A percentile compares a stretch with the other conserved stretches of the same genome.
Evolutionary conservation across 192 early-diverging fungal species (phyloP).

Genomic region (Funneliformis geosporum): DNA sequence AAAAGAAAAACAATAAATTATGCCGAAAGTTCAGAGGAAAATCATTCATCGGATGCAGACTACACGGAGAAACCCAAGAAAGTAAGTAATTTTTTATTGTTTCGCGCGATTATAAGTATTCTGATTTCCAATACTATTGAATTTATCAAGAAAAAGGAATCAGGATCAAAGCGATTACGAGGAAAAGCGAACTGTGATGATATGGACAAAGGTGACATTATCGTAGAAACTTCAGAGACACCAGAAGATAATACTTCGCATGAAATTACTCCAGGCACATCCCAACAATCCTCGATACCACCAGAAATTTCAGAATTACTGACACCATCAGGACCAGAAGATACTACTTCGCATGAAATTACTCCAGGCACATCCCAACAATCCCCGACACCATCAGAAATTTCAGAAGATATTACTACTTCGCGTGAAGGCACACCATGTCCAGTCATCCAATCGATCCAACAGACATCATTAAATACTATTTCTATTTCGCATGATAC

Average conservation of each 20-base stretch:
- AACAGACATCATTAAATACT: no score
- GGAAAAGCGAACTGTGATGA: no score
- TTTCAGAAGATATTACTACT: background rate
- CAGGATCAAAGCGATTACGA: no score
- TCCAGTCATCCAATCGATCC: no score
- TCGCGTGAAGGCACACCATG: background rate
- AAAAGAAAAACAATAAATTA: background rate
- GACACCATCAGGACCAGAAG: no score
- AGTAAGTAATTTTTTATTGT: constrained; percentile 11
- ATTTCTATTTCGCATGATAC: no score
- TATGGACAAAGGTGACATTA: no score
- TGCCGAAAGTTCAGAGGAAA: constrained; percentile 15
- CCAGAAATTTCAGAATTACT: no score
- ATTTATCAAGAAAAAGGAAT: background rate
- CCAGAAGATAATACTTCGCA: no score
- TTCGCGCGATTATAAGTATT: background rate
- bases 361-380: background rate
- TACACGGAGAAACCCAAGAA: background rate
- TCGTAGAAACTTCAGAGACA: no score
- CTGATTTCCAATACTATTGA: background rate
- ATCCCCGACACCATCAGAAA: background rate
- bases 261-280: no score
- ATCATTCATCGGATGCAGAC: constrained; percentile 3
- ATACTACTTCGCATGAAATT: background rate
- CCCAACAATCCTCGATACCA: no score